Evolutionary conservation across 306 rosid genomes (phyloP).

Genomic region (Mimosa bimucronata): DNA sequence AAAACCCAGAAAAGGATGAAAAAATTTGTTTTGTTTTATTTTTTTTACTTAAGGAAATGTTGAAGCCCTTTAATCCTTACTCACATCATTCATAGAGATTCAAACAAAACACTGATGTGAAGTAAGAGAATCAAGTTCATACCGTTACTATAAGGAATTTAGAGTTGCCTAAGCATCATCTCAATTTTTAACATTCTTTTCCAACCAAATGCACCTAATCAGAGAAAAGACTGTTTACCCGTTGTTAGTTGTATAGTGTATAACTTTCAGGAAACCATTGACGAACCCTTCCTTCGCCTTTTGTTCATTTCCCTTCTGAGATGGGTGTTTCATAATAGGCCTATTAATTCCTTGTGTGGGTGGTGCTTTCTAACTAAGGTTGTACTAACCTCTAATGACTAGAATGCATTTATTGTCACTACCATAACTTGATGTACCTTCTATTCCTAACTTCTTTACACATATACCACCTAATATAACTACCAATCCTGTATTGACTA

Average conservation of each 20-base stretch:
- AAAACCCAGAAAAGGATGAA: neutral
- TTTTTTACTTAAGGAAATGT: neutral
- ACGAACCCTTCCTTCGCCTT: neutral
- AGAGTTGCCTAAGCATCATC: neutral
- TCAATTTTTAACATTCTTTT: neutral
- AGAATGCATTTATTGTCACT: too few species aligned
- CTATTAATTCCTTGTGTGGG: neutral
- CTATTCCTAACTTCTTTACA: too few species aligned
- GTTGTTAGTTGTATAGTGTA: neutral
- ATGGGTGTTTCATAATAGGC: neutral
- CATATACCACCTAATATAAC: too few species aligned
- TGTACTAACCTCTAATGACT: too few species aligned
- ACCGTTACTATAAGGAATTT: neutral
- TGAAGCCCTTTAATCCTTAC: neutral
- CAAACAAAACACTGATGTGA: neutral
- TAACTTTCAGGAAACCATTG: neutral
- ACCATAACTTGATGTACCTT: too few species aligned
- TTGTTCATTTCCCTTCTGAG: neutral
- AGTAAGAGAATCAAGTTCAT: neutral
- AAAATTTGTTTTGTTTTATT: too few species aligned
- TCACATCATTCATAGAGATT: neutral
- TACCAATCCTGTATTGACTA: too few species aligned
- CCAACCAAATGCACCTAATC: neutral
- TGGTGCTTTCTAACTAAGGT: neutral
- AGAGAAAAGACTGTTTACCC: neutral